phyloP scores from a whole-genome alignment of 345 rosid genomes.

The Triadica sebifera region DNA sequence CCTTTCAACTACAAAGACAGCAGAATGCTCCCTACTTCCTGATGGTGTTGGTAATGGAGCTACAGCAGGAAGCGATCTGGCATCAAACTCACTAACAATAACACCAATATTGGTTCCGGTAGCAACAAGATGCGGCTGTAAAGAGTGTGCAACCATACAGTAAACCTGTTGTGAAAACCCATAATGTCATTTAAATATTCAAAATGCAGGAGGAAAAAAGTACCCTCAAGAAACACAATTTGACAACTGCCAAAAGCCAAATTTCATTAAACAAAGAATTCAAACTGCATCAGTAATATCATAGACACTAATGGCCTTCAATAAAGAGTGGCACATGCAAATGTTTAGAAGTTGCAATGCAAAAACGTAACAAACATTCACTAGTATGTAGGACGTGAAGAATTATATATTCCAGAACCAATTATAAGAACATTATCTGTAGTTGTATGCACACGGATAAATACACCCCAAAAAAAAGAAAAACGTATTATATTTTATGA shows the following conservation, averaged over 20 bases:
- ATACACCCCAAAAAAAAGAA: no score
- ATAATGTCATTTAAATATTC: conserved; percentile 10
- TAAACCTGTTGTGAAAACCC: conserved; percentile 61
- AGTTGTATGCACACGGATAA: background rate
- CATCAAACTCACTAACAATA: conserved; percentile 92
- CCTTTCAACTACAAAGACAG: conserved; percentile 80
- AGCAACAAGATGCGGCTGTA: conserved; percentile 98
- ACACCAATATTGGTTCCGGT: conserved; percentile 94
- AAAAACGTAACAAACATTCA: background rate
- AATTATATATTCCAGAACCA: background rate
- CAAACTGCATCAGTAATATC: background rate
- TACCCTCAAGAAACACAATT: conserved; percentile 7
- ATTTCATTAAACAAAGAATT: background rate
- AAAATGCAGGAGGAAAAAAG: background rate
- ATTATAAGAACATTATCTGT: background rate
- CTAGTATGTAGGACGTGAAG: background rate
- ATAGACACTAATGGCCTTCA: background rate
- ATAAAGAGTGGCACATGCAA: background rate
- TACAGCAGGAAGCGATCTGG: conserved; percentile 86
- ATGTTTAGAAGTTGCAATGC: background rate
- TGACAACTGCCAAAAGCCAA: background rate
- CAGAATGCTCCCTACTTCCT: conserved; percentile 93
- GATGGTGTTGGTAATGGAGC: conserved; percentile 78
- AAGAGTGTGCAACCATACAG: conserved; percentile 96
- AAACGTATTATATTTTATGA: no score